phyloP scores from a whole-genome alignment of 2,329 filamentous ascomycete species.

The Trichoderma polysporum region DNA sequence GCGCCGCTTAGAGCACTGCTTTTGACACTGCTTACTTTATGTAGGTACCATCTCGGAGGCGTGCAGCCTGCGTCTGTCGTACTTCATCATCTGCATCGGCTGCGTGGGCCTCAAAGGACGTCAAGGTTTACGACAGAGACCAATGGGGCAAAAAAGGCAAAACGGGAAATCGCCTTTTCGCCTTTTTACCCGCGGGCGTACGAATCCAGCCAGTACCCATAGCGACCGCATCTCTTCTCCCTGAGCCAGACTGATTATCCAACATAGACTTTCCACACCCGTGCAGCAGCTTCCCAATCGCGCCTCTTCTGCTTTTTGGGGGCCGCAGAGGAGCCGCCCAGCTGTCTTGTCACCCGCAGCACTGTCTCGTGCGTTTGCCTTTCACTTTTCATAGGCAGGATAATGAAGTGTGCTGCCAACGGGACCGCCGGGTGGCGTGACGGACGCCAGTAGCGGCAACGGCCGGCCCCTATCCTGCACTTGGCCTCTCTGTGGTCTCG shows the following conservation, averaged over 20 bases:
- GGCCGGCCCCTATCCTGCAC: not conserved
- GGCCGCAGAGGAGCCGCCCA: not conserved
- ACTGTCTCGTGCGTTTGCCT: not conserved
- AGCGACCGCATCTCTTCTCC: not conserved
- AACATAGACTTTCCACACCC: conserved; percentile 2
- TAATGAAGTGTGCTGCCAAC: conserved; percentile 14
- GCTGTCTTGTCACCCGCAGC: conserved; percentile 3
- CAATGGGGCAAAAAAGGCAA: conserved; percentile 11
- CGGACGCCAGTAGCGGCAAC: conserved; percentile 13
- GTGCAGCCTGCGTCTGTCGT: conserved; percentile 15
- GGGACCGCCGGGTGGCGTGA: conserved; percentile 20
- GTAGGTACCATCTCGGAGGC: conserved; percentile 17
- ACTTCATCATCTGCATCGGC: conserved; percentile 17
- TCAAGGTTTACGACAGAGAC: not conserved
- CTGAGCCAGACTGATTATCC: not conserved
- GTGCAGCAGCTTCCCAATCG: conserved; percentile 15
- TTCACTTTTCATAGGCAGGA: conserved; percentile 1
- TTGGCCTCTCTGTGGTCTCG: conserved; percentile 8
- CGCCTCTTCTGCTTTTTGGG: conserved; percentile 9
- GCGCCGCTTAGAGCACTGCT: not conserved
- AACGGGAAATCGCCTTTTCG: not conserved
- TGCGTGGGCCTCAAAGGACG: conserved; percentile 10
- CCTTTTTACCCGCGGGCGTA: conserved; percentile 15
- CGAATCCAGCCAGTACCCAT: conserved; percentile 10
- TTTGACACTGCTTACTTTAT: conserved; percentile 2